Conservation (phyloP, 345 rosid genomes). For the Toxicodendron radicans region DNA sequence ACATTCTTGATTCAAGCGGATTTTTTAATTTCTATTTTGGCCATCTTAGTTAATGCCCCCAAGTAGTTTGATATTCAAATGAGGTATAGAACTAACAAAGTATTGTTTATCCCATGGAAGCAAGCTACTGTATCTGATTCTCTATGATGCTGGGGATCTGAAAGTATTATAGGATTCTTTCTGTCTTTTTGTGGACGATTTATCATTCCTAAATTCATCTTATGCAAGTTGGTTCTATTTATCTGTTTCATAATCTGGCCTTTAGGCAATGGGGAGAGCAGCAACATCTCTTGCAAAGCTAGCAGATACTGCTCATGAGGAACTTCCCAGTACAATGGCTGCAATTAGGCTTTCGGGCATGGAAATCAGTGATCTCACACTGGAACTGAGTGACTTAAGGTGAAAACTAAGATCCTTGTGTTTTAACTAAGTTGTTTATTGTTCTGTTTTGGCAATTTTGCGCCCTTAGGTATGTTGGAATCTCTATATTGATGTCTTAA, state of each 20-base stretch:
- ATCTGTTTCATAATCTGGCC: conserved; percentile 5
- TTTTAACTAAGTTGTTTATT: not conserved
- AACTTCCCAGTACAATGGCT: conserved; percentile 92
- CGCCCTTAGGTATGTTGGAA: not conserved
- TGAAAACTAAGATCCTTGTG: conserved; percentile 21
- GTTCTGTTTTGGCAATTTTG: not conserved
- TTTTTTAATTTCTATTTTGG: not conserved
- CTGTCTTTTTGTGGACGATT: not conserved
- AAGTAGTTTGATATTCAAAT: not conserved
- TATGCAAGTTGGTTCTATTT: not conserved
- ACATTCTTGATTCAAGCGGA: not conserved
- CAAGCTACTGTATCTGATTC: not conserved
- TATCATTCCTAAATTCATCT: not conserved
- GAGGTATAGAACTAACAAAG: not conserved
- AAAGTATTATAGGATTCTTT: not conserved
- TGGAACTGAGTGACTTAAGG: conserved; percentile 92
- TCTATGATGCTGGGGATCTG: not conserved
- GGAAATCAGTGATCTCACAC: conserved; percentile 97
- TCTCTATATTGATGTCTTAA: not conserved
- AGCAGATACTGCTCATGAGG: conserved; percentile 90
- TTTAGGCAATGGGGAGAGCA: conserved; percentile 81
- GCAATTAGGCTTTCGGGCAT: conserved; percentile 92
- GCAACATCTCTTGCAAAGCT: conserved; percentile 87
- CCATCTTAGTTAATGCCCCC: not conserved
- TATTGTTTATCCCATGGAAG: not conserved